Evolutionary conservation across 345 rosid species (phyloP), one percentile per base, ranked within the genome.

Genomic region (Lenwebbia sp.): DNA sequence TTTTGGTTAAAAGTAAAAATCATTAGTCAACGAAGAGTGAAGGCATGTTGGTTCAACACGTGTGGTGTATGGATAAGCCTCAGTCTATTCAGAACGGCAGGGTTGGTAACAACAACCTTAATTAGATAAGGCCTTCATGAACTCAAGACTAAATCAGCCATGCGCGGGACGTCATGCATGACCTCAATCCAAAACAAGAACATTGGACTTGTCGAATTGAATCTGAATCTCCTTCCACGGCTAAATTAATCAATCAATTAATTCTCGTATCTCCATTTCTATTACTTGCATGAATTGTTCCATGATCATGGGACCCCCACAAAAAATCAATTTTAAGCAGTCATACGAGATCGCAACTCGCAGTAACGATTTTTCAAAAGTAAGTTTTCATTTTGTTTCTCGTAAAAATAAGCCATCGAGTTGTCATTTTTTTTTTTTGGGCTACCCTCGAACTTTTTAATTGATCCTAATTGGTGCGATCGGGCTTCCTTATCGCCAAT

Each of bases 101-200:
- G 10, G 10, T 3, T 4, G 47, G 13, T 33, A 2, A 22, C 25
- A 37, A 37, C 78, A 19, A 70, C 47, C 47, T 65, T 9, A 21
- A 70, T 70, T 37, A 33, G 57, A 54, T 21, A 8, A 98, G 97
- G 87, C 93, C 91, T 60, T 37, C 26, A 19, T 6, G 13, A 33
- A 17, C 44, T 17, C 12, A 8, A 33, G 40, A 33, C 4, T 19
- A 15, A 8, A 65, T 33, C 14, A 86, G 93, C 88, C 95, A 60
- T 37, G 41, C 26, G 5, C 2, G 47, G 37, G 78, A 70, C 78
- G 47, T 5, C 23, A 0, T 0, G 26, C 78, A 33, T 70, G 47
- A 70, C 81, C 81, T 70, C 81, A 37, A 37, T 37, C 3, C 56
- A 0, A 21, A 21, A 55, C 60, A 33, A 30, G 40, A 30, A 28